Evolutionary conservation across 345 rosid species (phyloP).

Genomic region (Lepidium africanum): DNA sequence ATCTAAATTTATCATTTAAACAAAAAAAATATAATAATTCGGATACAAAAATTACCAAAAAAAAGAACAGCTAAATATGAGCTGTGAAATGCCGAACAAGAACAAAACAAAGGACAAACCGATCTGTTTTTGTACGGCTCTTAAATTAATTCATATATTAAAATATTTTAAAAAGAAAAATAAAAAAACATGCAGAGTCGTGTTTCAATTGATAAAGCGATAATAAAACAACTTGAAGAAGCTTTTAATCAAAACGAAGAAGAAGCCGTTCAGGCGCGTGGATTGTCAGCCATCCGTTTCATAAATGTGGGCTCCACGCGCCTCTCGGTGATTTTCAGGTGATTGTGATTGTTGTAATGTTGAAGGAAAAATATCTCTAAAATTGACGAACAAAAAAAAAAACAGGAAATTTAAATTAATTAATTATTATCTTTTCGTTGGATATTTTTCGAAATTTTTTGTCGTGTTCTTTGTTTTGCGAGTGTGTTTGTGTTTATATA

Average conservation of each 20-base stretch:
- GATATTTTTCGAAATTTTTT: background rate
- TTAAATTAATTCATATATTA: background rate
- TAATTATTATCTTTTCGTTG: background rate
- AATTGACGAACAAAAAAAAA: background rate
- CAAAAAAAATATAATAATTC: background rate
- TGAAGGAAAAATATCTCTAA: constrained; percentile 11
- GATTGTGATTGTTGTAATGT: background rate
- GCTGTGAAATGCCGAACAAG: constrained; percentile 23
- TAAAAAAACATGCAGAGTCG: constrained; percentile 16
- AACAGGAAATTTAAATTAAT: background rate
- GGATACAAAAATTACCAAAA: background rate
- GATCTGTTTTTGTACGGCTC: constrained; percentile 29
- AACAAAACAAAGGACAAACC: constrained; percentile 10
- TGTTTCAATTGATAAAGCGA: constrained; percentile 15
- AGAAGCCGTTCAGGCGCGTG: constrained; percentile 23
- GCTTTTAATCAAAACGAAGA: background rate
- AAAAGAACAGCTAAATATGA: constrained; percentile 19
- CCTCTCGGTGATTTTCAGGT: constrained; percentile 10
- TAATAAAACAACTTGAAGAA: constrained; percentile 3
- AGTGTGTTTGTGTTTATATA: constrained; percentile 5
- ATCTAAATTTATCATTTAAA: background rate
- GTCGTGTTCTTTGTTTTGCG: constrained; percentile 3
- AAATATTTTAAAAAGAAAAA: background rate
- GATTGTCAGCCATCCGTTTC: constrained; percentile 22
- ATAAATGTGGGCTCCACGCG: constrained; percentile 28